A percentile compares a stretch with the other conserved stretches of the same genome.
These are phyloP conservation scores for Filobasidium wieringae DNA, from an alignment of 768 basidiomycete genomes.

Conservation along the genomic window DNA sequence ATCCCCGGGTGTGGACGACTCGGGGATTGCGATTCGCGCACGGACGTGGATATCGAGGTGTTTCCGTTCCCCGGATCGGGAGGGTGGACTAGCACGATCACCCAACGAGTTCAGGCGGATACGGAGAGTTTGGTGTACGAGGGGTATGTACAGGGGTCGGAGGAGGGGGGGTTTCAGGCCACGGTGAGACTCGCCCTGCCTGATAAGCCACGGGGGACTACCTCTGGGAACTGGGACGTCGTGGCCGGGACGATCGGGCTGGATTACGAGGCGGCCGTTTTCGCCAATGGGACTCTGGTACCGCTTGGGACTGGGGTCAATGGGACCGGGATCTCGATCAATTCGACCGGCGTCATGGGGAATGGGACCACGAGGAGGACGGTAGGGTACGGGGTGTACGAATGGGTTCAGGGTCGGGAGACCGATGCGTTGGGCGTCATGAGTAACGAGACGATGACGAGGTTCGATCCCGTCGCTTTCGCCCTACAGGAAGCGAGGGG, in stretches of 20 bases:
- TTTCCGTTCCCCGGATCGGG: slow-evolving; percentile 59
- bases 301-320: slow-evolving; percentile 31
- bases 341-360: background rate
- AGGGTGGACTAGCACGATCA: slow-evolving; percentile 58
- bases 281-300: slow-evolving; percentile 12
- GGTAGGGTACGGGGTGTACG: slow-evolving; percentile 56
- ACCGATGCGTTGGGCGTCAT: slow-evolving; percentile 54
- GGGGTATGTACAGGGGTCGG: slow-evolving; percentile 68
- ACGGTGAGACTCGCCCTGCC: slow-evolving; percentile 67
- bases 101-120: slow-evolving; percentile 61
- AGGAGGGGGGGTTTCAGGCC: slow-evolving; percentile 52
- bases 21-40: slow-evolving; percentile 67
- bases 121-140: slow-evolving; percentile 56
- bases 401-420: slow-evolving; percentile 50
- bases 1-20: slow-evolving; percentile 76
- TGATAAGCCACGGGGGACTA: slow-evolving; percentile 51
- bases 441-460: slow-evolving; percentile 59
- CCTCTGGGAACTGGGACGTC: slow-evolving; percentile 56
- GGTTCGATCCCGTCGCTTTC: slow-evolving; percentile 46
- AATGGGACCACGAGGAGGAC: background rate
- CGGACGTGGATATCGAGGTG: slow-evolving; percentile 68
- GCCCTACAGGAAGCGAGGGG: slow-evolving; percentile 9
- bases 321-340: slow-evolving; percentile 25
- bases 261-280: slow-evolving; percentile 1
- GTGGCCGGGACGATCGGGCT: slow-evolving; percentile 63